These are phyloP conservation scores for Pistacia vera DNA, from an alignment of 345 rosid genomes.

Conservation along the genomic window DNA sequence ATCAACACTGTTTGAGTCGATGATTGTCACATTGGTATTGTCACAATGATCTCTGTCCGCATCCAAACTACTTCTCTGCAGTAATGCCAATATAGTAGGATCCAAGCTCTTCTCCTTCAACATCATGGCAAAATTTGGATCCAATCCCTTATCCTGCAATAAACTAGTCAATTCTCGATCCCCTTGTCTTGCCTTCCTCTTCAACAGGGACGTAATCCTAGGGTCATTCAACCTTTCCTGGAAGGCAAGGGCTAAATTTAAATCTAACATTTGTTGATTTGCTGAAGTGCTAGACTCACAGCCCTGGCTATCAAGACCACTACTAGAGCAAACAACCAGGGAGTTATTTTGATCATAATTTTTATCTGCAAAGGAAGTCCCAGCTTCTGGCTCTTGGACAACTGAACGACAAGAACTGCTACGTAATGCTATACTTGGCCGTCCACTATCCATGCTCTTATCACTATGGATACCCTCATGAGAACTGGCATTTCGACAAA, in stretches of 20 bases:
- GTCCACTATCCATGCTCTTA: constrained; percentile 93
- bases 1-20: constrained; percentile 83
- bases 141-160: constrained; percentile 96
- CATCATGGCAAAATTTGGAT: constrained; percentile 99
- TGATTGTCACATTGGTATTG: constrained; percentile 60
- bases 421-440: constrained; percentile 85
- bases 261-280: constrained; percentile 80
- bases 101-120: constrained; percentile 95
- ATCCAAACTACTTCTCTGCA: constrained; percentile 98
- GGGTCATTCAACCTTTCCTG: constrained; percentile 93
- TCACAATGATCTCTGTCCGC: constrained; percentile 99
- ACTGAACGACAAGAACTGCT: constrained; percentile 93
- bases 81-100: constrained; percentile 91
- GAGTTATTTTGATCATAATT: constrained; percentile 61
- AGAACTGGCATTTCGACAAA: constrained; percentile 69
- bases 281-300: constrained; percentile 90
- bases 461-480: constrained; percentile 88
- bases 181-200: constrained; percentile 78
- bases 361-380: constrained; percentile 63
- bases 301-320: constrained; percentile 94
- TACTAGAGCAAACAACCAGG: constrained; percentile 68
- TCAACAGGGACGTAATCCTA: constrained; percentile 82
- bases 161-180: constrained; percentile 81
- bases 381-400: constrained; percentile 85
- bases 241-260: constrained; percentile 82